Evolutionary conservation across 441 rosid genomes (phyloP), one percentile per base, ranked within the genome.

Genomic region (Kokia cookei): DNA sequence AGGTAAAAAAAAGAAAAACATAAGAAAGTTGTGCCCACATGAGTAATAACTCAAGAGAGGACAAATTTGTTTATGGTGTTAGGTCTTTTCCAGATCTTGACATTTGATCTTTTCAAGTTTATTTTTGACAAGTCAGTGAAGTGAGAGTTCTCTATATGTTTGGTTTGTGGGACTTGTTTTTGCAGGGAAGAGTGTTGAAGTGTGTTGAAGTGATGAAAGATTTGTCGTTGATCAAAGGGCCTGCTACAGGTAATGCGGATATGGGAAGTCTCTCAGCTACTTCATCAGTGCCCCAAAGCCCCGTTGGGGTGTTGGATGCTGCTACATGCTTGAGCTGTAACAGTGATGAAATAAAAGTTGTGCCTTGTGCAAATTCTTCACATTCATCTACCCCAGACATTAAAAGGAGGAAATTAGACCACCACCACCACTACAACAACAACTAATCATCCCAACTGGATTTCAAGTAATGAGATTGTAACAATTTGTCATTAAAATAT

Each of bases 251-350:
- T 19, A 19, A 19, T 19, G 22, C 22, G 22, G 22, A 19, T 19
- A 19, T 19, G 22, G 22, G 22, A 19, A 19, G 22, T 19, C 22
- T 19, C 22, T 19, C 73, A 50, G 19, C 55, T 3, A 32, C 77
- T 51, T 55, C 82, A 29, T 76, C 14, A 3, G 79, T 83, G 59
- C 64, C 78, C 1, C 84, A 86, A 50, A 86, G 90, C 76, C 90
- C 93, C 32, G 83, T 75, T 72, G 90, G 89, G 60, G 90, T 87
- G 64, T 65, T 89, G 80, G 91, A 87, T 61, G 83, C 83, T 58
- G 83, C 84, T 22, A 75, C 84, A 61, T 84, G 88, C 79, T 82
- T 85, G 83, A 87, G 93, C 87, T 82, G 78, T 74, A 81, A 79
- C 79, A 86, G 80, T 77, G 90, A 88, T 68, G 87, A 83, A 64